Evolutionary conservation across 306 rosid species (phyloP).

Genomic region (Cicer judaicum): DNA sequence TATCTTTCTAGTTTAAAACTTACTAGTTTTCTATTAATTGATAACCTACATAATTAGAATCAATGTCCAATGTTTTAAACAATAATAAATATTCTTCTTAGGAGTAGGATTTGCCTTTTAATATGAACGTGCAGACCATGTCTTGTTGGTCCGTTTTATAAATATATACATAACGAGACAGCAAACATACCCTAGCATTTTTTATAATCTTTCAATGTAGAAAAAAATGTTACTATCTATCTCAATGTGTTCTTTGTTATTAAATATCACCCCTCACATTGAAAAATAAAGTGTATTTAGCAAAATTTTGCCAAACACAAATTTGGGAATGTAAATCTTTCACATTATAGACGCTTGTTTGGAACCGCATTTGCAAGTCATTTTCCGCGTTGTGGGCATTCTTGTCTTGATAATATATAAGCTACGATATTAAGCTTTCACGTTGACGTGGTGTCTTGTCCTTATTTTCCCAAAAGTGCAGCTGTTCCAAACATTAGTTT

Average conservation of each 20-base stretch:
- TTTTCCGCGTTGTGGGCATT: too few relatives aligned
- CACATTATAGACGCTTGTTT: background rate
- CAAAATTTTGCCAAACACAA: background rate
- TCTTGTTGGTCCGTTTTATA: background rate
- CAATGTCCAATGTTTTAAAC: slow-evolving; percentile 4
- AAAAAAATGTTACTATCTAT: background rate
- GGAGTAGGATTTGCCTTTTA: background rate
- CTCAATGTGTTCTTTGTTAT: background rate
- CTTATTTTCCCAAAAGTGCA: too few relatives aligned
- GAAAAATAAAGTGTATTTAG: background rate
- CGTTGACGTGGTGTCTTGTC: too few relatives aligned
- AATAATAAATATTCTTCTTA: background rate
- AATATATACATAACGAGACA: slow-evolving; percentile 7
- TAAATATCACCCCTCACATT: background rate
- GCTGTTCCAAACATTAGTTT: too few relatives aligned
- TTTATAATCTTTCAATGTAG: background rate
- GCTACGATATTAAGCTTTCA: too few relatives aligned
- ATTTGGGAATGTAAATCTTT: background rate
- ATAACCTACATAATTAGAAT: background rate
- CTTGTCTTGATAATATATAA: too few relatives aligned
- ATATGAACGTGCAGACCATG: slow-evolving; percentile 32
- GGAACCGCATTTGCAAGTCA: too few relatives aligned
- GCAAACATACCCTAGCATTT: background rate
- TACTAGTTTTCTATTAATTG: background rate
- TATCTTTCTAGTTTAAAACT: background rate